phyloP scores from a whole-genome alignment of 2,329 filamentous ascomycete genomes.

The Fusarium sp. region DNA sequence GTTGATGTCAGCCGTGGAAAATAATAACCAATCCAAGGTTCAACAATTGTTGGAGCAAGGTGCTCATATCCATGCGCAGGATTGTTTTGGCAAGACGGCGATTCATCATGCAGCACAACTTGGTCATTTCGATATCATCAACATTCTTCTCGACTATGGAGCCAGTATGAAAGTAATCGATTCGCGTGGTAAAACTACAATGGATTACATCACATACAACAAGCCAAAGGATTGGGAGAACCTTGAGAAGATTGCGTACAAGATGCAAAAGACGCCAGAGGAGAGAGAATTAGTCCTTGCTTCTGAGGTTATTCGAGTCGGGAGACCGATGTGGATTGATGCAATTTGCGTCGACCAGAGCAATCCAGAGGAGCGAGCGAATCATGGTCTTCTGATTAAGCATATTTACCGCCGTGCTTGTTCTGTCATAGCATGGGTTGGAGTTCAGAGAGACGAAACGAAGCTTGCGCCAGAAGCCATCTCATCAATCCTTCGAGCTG shows the following conservation, averaged over 20 bases:
- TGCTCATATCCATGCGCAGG: neutral
- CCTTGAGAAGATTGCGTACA: neutral
- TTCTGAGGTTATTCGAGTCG: neutral
- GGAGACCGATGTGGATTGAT: slow-evolving; percentile 10
- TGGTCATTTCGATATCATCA: neutral
- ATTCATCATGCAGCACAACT: neutral
- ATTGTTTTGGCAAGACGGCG: neutral
- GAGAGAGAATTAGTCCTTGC: neutral
- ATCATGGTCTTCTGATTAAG: neutral
- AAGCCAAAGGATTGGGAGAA: neutral
- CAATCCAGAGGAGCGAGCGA: accelerated
- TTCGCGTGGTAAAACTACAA: neutral
- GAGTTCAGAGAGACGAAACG: neutral
- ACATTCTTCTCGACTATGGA: neutral
- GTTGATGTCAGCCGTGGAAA: neutral
- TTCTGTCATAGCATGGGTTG: neutral
- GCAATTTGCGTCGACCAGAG: neutral
- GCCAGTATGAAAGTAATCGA: neutral
- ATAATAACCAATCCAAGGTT: neutral
- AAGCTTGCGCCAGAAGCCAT: neutral
- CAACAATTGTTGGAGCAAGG: neutral
- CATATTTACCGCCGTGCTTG: neutral
- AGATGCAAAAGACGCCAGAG: neutral
- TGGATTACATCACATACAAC: neutral
- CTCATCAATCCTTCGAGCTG: neutral